Conservation (phyloP, 2,329 filamentous ascomycete genomes). For the Ophiocordyceps camponoti-saundersi region DNA sequence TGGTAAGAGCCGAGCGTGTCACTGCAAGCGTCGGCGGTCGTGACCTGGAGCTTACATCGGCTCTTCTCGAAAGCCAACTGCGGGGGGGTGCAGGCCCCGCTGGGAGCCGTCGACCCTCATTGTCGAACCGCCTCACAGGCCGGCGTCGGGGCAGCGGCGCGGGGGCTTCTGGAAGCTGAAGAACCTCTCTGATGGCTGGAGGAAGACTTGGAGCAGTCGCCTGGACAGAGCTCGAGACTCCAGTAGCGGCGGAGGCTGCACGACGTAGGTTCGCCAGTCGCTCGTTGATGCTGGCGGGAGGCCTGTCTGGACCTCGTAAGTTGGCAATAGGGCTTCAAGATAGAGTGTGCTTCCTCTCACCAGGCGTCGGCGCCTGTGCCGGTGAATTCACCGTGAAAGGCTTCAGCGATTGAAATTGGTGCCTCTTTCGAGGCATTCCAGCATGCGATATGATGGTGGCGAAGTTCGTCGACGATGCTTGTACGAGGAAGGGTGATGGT, state of each 20-base stretch:
- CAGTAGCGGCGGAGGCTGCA: slow-evolving; percentile 17
- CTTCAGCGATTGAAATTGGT: slow-evolving; percentile 37
- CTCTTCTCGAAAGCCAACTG: slow-evolving; percentile 29
- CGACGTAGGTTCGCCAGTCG: slow-evolving; percentile 40
- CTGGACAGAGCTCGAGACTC: slow-evolving; percentile 11
- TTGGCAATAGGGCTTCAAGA: background rate
- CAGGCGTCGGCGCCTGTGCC: slow-evolving; percentile 8
- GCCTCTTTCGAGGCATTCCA: slow-evolving; percentile 49
- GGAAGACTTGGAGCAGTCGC: slow-evolving; percentile 34
- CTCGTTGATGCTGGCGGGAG: slow-evolving; percentile 35
- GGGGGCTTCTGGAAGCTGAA: slow-evolving; percentile 41
- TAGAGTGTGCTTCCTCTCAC: background rate
- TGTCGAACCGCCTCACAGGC: slow-evolving; percentile 22
- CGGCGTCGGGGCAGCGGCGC: slow-evolving; percentile 29
- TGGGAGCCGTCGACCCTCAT: slow-evolving; percentile 31
- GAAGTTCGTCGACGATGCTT: background rate
- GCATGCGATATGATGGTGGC: background rate
- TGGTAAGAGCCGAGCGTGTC: slow-evolving; percentile 6
- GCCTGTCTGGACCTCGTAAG: slow-evolving; percentile 10
- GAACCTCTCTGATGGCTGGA: slow-evolving; percentile 38
- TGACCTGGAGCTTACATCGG: slow-evolving; percentile 1
- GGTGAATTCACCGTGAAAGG: slow-evolving; percentile 37
- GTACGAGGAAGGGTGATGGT: background rate
- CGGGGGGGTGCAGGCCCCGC: slow-evolving; percentile 41
- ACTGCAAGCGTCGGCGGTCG: slow-evolving; percentile 5